phyloP scores from a whole-genome alignment of 805 yeast species.

The Blastobotrys peoriensis region DNA sequence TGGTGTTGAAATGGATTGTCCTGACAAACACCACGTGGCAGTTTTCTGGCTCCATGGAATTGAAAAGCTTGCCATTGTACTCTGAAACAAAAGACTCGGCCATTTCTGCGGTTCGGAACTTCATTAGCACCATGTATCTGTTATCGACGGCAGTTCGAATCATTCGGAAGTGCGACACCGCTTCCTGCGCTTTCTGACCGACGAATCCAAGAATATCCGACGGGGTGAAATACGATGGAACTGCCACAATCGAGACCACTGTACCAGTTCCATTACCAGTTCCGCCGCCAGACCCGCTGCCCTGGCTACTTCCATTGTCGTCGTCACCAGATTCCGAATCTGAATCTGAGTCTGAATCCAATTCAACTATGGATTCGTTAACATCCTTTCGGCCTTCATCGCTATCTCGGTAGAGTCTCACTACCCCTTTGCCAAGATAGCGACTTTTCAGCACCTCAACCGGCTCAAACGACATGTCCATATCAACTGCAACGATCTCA shows the following conservation, averaged over 20 bases:
- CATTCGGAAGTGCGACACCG: constrained; percentile 66
- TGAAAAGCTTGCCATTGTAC: constrained; percentile 70
- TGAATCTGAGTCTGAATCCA: constrained; percentile 20
- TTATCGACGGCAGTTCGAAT: constrained; percentile 59
- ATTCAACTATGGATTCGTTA: background rate
- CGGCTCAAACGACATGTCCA: constrained; percentile 15
- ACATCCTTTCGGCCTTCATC: constrained; percentile 11
- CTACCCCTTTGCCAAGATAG: constrained; percentile 67
- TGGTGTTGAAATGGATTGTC: constrained; percentile 43
- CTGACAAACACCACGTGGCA: constrained; percentile 74
- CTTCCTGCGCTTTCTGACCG: constrained; percentile 51
- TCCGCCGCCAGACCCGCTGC: too few relatives aligned
- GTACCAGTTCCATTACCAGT: constrained; percentile 41
- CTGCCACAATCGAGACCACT: constrained; percentile 73
- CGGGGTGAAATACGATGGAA: constrained; percentile 82
- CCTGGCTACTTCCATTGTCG: too few relatives aligned
- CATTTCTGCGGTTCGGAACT: constrained; percentile 50
- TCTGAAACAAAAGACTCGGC: constrained; percentile 62
- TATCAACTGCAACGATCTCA: constrained; percentile 17
- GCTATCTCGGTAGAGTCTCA: constrained; percentile 57
- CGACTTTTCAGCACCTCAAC: constrained; percentile 50
- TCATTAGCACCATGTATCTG: constrained; percentile 71
- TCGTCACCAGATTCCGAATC: constrained; percentile 32
- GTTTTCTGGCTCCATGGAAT: constrained; percentile 81
- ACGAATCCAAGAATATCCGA: constrained; percentile 78